phyloP scores from a whole-genome alignment of 2,329 filamentous ascomycete genomes.

The Fusarium cyanostomum region DNA sequence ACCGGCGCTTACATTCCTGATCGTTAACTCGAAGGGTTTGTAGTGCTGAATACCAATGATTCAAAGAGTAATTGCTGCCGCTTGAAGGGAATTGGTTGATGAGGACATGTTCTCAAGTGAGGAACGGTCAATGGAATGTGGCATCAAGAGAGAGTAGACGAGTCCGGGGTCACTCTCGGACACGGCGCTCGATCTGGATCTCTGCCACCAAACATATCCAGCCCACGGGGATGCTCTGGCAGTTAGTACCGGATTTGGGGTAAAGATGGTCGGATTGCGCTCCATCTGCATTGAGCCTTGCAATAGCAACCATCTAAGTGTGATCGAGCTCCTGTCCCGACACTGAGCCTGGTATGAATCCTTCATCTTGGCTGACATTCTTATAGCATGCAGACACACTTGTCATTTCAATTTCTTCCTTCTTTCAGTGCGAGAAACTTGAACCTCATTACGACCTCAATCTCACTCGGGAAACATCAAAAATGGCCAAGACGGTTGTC shows the following conservation, averaged over 20 bases:
- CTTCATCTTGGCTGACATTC: not conserved
- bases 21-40: not conserved
- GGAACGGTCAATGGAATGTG: not conserved
- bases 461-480: not conserved
- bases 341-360: not conserved
- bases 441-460: not conserved
- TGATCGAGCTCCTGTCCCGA: conserved; percentile 1
- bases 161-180: conserved; percentile 36
- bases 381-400: not conserved
- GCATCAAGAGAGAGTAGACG: not conserved
- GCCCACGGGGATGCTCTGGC: conserved; percentile 16
- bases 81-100: not conserved
- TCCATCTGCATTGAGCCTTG: not conserved
- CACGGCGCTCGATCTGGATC: conserved; percentile 45
- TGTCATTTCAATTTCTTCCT: too few species aligned
- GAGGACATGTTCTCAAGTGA: not conserved
- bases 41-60: not conserved
- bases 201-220: conserved; percentile 17
- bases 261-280: too few species aligned
- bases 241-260: not conserved
- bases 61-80: not conserved
- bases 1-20: conserved; percentile 34
- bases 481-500: conserved; percentile 61
- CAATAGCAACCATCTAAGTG: not conserved
- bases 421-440: too few species aligned